Evolutionary conservation across 768 basidiomycete species (phyloP).

Genomic region (Termitomyces sp.): DNA sequence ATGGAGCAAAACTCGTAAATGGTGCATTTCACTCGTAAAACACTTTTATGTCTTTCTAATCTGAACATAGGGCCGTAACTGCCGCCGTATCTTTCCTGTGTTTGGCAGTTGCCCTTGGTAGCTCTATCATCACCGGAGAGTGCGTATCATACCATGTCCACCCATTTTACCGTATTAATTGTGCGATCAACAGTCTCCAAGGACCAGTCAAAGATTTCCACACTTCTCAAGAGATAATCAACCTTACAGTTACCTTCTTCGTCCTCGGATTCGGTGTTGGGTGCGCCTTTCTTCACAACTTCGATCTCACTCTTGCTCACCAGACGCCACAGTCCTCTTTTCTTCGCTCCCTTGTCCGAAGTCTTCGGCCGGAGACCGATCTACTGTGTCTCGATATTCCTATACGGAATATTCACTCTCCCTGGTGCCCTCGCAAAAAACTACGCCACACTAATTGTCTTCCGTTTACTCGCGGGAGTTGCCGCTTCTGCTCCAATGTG

Average conservation of each 20-base stretch:
- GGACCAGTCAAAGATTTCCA: constrained; percentile 26
- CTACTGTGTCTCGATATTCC: constrained; percentile 31
- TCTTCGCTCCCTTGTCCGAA: constrained; percentile 34
- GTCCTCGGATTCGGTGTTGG: constrained; percentile 39
- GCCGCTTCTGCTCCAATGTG: constrained; percentile 19
- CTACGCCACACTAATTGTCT: constrained; percentile 29
- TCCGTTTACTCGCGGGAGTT: constrained; percentile 14
- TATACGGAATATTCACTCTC: constrained; percentile 42
- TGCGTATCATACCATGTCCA: constrained; percentile 14
- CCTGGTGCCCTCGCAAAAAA: constrained; percentile 37
- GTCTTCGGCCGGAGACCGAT: constrained; percentile 31
- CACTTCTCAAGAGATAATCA: constrained; percentile 30
- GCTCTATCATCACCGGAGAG: constrained; percentile 37
- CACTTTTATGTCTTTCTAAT: neutral
- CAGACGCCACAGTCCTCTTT: constrained; percentile 27
- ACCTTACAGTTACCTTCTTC: constrained; percentile 37
- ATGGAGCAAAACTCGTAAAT: constrained; percentile 2
- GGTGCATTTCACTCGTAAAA: neutral
- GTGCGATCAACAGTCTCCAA: constrained; percentile 19
- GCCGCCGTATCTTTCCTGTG: constrained; percentile 23
- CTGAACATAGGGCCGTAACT: neutral
- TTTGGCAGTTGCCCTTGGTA: constrained; percentile 30
- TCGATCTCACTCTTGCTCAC: constrained; percentile 7
- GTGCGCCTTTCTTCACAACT: constrained; percentile 12
- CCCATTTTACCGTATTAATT: neutral